Percentiles rank a stretch among this genome's conserved stretches.
Conservation (phyloP, 2,329 filamentous ascomycete species). For the Rhynchosporium secalis region DNA sequence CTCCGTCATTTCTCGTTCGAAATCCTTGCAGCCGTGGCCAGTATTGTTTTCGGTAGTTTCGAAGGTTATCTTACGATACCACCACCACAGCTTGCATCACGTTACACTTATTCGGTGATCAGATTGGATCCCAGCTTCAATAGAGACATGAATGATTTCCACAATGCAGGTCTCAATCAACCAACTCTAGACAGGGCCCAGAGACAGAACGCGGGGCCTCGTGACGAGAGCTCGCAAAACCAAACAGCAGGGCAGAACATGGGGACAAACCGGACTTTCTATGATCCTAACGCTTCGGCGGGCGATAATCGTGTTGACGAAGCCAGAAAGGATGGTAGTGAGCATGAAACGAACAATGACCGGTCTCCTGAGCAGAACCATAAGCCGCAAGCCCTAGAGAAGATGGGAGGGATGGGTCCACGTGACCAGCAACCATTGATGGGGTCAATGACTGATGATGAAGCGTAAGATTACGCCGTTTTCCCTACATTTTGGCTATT, state of each 20-base stretch:
- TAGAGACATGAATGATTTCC: neutral
- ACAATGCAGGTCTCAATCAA: neutral
- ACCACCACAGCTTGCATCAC: neutral
- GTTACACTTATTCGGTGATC: neutral
- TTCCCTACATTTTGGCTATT: neutral
- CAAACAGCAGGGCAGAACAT: constrained; percentile 9
- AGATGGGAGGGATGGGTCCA: constrained; percentile 13
- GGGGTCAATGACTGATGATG: constrained; percentile 3
- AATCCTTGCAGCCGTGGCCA: neutral
- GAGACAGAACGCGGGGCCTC: neutral
- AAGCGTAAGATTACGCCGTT: neutral
- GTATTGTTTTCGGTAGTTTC: neutral
- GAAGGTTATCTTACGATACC: neutral
- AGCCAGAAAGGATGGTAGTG: neutral
- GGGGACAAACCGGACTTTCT: constrained; percentile 28
- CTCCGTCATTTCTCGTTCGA: neutral
- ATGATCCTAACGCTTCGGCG: constrained; percentile 21
- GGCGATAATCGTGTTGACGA: constrained; percentile 20
- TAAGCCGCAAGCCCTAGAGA: constrained; percentile 1
- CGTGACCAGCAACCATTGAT: constrained; percentile 19
- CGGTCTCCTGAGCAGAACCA: constrained; percentile 11
- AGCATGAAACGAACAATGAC: constrained; percentile 18
- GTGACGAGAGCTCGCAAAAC: neutral
- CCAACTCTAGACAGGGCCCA: neutral
- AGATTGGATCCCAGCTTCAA: constrained; percentile 5